Base-by-base conservation (phyloP, 2,329 filamentous ascomycete species). In the Aureobasidium uvarum region DNA sequence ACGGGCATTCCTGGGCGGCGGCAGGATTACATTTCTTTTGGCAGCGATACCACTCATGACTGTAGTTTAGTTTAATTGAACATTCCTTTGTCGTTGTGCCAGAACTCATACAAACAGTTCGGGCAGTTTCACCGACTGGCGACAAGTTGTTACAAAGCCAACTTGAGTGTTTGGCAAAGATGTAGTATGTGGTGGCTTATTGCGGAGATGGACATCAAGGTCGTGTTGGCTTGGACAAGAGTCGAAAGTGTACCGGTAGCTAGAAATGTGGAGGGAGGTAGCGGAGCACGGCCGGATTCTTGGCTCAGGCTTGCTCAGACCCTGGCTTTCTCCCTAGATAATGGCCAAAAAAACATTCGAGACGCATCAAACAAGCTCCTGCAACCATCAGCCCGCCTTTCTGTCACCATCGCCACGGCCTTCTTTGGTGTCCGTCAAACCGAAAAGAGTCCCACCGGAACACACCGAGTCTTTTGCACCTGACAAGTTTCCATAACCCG, bases 41-140 rank as follows among this genome's bases (percentile, higher is more conserved):
- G 46, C 59, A 65, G 52, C 51, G 62, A 65, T 65, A 65, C 62
- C 62, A 65, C 52, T 64, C 28, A 51, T 51, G 58, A 51, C 23
- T 63, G 36, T 63, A 63, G 59, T 52, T 43, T 63, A 52, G 46
- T 63, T 63, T 63, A 63, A 63, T 63, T 63, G 59, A 63, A 63
- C 59, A 63, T 63, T 63, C 59, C 59, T 63, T 45, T 51, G 20
- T 50, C 55, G 55, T 20, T 58, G 39, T 33, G 28, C 16, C 25
- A 45, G 52, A 5, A 25, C 10, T 31, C 20, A 7, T 55, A n/a
- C 25, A 36, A 36, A 52, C 25, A 50, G 25, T 28, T 28, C 41
- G 18, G 18, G 41, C n/a, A 20, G 6, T 8, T n/a, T 14, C 5
- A 16, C 25, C 46, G 18, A 31, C 7, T 16, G 14, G 25, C 11